phyloP scores from a whole-genome alignment of 192 early-diverging fungal species.

The Mortierella hygrophila region DNA sequence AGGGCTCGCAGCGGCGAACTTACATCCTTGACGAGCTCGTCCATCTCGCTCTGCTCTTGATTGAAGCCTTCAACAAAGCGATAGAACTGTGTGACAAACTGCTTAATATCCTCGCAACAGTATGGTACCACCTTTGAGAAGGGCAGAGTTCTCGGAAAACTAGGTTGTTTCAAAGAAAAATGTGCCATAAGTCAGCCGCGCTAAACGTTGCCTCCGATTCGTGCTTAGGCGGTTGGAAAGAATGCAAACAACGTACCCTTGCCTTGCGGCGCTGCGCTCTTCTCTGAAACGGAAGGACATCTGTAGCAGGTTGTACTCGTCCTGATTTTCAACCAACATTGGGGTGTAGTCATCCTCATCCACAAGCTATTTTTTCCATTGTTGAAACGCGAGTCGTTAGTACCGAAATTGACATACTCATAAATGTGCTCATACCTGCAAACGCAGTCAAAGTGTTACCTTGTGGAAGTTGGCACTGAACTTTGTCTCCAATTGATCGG shows the following conservation, averaged over 20 bases:
- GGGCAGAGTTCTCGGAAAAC: conserved; percentile 80
- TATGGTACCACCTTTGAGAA: conserved; percentile 87
- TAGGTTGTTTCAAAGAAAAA: conserved; percentile 2
- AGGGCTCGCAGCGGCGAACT: neutral
- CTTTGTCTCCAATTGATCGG: conserved; percentile 78
- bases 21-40: conserved; percentile 86
- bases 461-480: conserved; percentile 77
- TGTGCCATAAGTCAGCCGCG: neutral
- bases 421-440: neutral
- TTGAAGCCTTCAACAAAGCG: conserved; percentile 87
- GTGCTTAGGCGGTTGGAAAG: too few species aligned
- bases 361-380: conserved; percentile 67
- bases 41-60: conserved; percentile 88
- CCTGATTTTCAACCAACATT: conserved; percentile 74
- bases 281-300: conserved; percentile 74
- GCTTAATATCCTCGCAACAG: conserved; percentile 75
- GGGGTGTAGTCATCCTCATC: conserved; percentile 88
- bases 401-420: neutral
- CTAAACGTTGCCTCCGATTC: neutral
- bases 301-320: conserved; percentile 74
- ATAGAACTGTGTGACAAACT: conserved; percentile 85
- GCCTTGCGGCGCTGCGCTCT: conserved; percentile 54
- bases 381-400: neutral
- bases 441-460: conserved; percentile 40
- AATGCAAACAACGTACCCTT: conserved; percentile 24